Evolutionary conservation across 164 flowering plant genomes (phyloP), one percentile per base, ranked within the genome.

Genomic region (Berberis vulgaris): DNA sequence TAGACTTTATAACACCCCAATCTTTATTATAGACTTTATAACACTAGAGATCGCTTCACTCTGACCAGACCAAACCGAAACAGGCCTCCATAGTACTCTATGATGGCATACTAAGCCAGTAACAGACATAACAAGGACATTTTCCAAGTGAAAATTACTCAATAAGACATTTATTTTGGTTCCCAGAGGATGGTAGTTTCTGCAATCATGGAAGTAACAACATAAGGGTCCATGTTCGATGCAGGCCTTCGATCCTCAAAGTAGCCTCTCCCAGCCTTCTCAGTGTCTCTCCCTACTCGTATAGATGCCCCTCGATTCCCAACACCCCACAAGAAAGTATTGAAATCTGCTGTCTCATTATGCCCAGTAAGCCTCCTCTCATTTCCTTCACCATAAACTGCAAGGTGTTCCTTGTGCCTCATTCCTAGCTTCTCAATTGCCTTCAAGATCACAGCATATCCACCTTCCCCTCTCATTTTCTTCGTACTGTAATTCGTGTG

Each of bases 401-500:
- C 69, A 68, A 79, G 74, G 67, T 79, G 82, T 59, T 77, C 80
- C 46, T 68, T 66, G 72, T 77, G 82, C 77, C 73, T 77, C 70
- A 70, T n/a, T 2, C 78, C 77, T 46, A 77, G 75, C 75, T 79
- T 79, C 57, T 74, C 77, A 54, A 79, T 79, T 4, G 77, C 82
- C 62, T 72, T 69, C 66, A 63, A 70, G 6, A 79, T 79, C 39
- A 73, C 63, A 38, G 65, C 73, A 58, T 65, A 77, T n/a, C 82
- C 82, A 53, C 82, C 80, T 9, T 79, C 73, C 1, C 55, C 40
- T 64, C 82, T 69, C 82, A 75, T 77, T 8, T 77, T 68, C 41
- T 79, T 79, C 41, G 80, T 77, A 68, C 86, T 82, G 77, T 72
- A 82, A 65, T 82, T 82, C 11, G 79, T 65, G 73, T 82, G 86